phyloP scores from a whole-genome alignment of 768 basidiomycete species.

The Russula sp. region DNA sequence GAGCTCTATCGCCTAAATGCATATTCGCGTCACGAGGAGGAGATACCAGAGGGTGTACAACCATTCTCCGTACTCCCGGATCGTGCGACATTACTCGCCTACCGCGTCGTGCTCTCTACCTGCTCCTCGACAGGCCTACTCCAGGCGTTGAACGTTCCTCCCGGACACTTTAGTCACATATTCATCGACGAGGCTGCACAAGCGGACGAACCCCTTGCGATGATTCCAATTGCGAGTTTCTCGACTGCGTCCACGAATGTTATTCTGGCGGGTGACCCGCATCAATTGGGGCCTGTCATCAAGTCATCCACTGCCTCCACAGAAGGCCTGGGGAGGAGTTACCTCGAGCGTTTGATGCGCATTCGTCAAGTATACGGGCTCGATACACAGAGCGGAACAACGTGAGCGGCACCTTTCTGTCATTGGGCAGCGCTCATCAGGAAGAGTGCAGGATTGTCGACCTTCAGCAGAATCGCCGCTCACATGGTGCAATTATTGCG shows the following conservation, averaged over 20 bases:
- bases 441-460: conserved; percentile 22
- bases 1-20: conserved; percentile 51
- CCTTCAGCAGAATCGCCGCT: conserved; percentile 21
- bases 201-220: conserved; percentile 50
- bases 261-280: conserved; percentile 35
- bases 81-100: conserved; percentile 34
- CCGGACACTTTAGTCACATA: conserved; percentile 55
- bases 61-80: conserved; percentile 35
- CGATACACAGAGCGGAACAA: conserved; percentile 25
- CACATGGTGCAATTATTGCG: conserved; percentile 38
- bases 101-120: conserved; percentile 51
- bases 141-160: conserved; percentile 40
- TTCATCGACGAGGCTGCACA: conserved; percentile 65
- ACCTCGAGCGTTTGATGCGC: conserved; percentile 34
- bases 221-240: conserved; percentile 38
- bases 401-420: conserved; percentile 27
- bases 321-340: conserved; percentile 32
- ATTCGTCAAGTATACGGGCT: conserved; percentile 29
- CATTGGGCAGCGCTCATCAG: neutral
- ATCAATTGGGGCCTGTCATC: conserved; percentile 36
- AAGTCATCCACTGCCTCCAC: conserved; percentile 29
- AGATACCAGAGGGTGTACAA: conserved; percentile 33
- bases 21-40: conserved; percentile 34
- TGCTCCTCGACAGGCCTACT: conserved; percentile 49
- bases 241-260: conserved; percentile 33